These are phyloP conservation scores for Apostasia shenzhenica DNA, from an alignment of 106 monocot species.

Conservation along the genomic window DNA sequence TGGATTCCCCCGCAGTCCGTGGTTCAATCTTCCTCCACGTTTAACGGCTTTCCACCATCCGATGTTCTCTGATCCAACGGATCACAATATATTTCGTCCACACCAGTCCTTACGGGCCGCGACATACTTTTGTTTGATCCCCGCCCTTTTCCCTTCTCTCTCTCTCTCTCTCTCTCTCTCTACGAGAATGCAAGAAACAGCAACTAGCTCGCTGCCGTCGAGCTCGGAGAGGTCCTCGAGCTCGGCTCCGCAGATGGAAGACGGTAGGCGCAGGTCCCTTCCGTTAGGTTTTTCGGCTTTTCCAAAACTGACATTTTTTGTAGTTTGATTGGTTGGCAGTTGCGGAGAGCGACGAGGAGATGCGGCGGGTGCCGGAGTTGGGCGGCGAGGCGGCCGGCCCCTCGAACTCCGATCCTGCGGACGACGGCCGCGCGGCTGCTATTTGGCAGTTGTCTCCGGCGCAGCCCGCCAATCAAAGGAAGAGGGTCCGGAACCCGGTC, in stretches of 20 bases:
- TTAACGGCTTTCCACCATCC: conserved; percentile 9
- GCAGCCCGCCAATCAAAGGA: conserved; percentile 33
- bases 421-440: conserved; percentile 18
- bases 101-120: background rate
- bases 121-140: background rate
- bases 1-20: conserved; percentile 21
- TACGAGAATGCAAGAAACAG: conserved; percentile 54
- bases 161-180: background rate
- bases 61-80: conserved; percentile 33
- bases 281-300: background rate
- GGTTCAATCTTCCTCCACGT: conserved; percentile 22
- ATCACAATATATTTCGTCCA: background rate
- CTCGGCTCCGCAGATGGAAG: conserved; percentile 56
- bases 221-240: conserved; percentile 92
- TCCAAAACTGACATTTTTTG: conserved; percentile 3
- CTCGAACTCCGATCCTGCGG: conserved; percentile 35
- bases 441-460: conserved; percentile 8
- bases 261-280: conserved; percentile 20
- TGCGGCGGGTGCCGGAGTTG: conserved; percentile 72
- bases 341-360: conserved; percentile 77
- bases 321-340: conserved; percentile 14
- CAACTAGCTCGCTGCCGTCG: conserved; percentile 65
- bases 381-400: conserved; percentile 35
- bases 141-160: conserved; percentile 4
- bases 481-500: conserved; percentile 58